These are phyloP conservation scores for Choiromyces venosus DNA, from an alignment of 495 filamentous ascomycete genomes.

Conservation along the genomic window DNA sequence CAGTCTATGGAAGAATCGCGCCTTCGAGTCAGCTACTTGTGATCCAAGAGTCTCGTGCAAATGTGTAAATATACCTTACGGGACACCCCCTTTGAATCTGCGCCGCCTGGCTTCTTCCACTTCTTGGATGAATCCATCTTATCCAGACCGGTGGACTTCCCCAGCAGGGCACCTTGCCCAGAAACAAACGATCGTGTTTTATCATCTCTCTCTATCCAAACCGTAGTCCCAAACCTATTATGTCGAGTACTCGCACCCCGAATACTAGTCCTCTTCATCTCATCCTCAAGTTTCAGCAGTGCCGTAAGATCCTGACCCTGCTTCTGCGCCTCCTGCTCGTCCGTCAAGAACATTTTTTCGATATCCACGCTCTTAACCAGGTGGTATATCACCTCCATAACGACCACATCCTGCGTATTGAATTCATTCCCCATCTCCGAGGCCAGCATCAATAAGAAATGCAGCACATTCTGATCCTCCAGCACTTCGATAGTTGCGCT, in stretches of 20 bases:
- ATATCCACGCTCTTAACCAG: slow-evolving; percentile 84
- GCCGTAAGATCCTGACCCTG: slow-evolving; percentile 66
- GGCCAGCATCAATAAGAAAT: slow-evolving; percentile 73
- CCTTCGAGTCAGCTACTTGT: not conserved
- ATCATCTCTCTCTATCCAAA: slow-evolving; percentile 89
- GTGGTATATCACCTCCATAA: slow-evolving; percentile 88
- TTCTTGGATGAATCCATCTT: slow-evolving; percentile 92
- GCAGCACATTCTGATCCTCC: slow-evolving; percentile 81
- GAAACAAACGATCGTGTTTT: slow-evolving; percentile 75
- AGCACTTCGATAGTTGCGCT: slow-evolving; percentile 85
- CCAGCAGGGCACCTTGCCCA: slow-evolving; percentile 69
- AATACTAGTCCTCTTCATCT: slow-evolving; percentile 69
- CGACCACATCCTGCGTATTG: slow-evolving; percentile 71
- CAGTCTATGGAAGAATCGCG: slow-evolving; percentile 38
- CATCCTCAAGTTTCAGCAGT: slow-evolving; percentile 71
- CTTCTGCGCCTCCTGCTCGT: slow-evolving; percentile 59
- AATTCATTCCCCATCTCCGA: slow-evolving; percentile 93
- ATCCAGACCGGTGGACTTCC: slow-evolving; percentile 49
- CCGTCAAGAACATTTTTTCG: slow-evolving; percentile 76
- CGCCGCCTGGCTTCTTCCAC: slow-evolving; percentile 70
- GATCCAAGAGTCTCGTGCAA: not conserved
- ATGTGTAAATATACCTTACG: slow-evolving; percentile 47
- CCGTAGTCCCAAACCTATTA: slow-evolving; percentile 92
- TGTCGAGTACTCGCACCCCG: slow-evolving; percentile 80
- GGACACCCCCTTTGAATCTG: slow-evolving; percentile 59